phyloP scores from a whole-genome alignment of 305 asterid species.

The Plantago lanceolata region DNA sequence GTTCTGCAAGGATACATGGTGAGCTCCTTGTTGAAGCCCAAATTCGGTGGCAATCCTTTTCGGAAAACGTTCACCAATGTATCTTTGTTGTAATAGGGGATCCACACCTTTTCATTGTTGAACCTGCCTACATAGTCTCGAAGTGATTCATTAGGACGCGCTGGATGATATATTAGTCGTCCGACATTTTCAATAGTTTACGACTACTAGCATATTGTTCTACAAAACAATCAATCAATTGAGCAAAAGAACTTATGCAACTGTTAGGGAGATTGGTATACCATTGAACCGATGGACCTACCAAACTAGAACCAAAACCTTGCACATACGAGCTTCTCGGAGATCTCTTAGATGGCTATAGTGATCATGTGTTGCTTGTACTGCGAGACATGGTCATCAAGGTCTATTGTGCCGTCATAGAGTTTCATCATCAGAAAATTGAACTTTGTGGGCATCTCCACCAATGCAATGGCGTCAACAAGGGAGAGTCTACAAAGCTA shows the following conservation, averaged over 20 bases:
- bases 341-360: not conserved
- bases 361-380: not conserved
- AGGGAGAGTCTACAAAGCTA: not conserved
- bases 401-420: not conserved
- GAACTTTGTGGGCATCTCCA: not conserved
- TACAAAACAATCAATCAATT: not conserved
- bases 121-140: not conserved
- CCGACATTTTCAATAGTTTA: not conserved
- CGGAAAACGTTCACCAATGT: not conserved
- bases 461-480: not conserved
- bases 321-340: not conserved
- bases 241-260: not conserved
- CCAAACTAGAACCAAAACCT: not conserved
- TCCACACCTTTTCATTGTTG: not conserved
- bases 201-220: not conserved
- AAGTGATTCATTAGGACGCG: not conserved
- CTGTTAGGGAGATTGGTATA: not conserved
- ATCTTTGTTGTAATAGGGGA: not conserved
- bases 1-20: not conserved
- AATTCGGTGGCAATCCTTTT: not conserved
- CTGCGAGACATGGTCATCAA: not conserved
- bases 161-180: not conserved
- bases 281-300: not conserved
- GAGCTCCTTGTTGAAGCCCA: not conserved
- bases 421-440: not conserved